phyloP scores from a whole-genome alignment of 148 eudicot genomes.

The Simmondsia chinensis region DNA sequence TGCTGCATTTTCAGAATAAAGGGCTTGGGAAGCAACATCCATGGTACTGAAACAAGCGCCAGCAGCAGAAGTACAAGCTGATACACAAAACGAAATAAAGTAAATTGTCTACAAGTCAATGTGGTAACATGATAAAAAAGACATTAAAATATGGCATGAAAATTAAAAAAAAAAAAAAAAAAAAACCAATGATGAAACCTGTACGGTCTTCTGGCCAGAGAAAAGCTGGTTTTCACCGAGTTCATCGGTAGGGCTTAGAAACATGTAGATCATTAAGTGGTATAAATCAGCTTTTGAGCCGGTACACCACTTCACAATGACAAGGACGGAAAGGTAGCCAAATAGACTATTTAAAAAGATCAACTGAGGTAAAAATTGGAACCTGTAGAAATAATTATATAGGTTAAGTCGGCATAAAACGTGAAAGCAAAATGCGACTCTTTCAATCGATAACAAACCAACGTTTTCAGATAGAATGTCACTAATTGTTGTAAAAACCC shows the following conservation, averaged over 20 bases:
- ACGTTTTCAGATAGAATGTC: too few species aligned
- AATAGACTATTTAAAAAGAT: conserved; percentile 52
- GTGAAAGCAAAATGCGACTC: neutral
- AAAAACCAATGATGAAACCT: conserved; percentile 31
- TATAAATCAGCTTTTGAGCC: conserved; percentile 60
- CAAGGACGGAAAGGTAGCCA: conserved; percentile 48
- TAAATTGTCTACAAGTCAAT: neutral
- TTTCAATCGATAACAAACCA: neutral
- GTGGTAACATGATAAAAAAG: neutral
- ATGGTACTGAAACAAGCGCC: conserved; percentile 92
- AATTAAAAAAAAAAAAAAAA: neutral
- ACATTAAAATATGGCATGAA: neutral
- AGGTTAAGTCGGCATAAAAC: neutral
- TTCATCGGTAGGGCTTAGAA: conserved; percentile 76
- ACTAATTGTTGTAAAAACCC: too few species aligned
- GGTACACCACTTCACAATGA: conserved; percentile 49
- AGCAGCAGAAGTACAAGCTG: conserved; percentile 70
- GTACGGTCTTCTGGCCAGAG: conserved; percentile 66
- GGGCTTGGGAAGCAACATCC: conserved; percentile 98
- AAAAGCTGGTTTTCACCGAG: conserved; percentile 92
- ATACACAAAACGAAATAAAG: conserved; percentile 10
- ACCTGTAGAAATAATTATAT: conserved; percentile 37
- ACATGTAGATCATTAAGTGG: conserved; percentile 54
- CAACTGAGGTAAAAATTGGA: conserved; percentile 48
- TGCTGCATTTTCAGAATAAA: conserved; percentile 79